Conservation (phyloP, 106 monocot genomes). For the Apostasia ramifera region DNA sequence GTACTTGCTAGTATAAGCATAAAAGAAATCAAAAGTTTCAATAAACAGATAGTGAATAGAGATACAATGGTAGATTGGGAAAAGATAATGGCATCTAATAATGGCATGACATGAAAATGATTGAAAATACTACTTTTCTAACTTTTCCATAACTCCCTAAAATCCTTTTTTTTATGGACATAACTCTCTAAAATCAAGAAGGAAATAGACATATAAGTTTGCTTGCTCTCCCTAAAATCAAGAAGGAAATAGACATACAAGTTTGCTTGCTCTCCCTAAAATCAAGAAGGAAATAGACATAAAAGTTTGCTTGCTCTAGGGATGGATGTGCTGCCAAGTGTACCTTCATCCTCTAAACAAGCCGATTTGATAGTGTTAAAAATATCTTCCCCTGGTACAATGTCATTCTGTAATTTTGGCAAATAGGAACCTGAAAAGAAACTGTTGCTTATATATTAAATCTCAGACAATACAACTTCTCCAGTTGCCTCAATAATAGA, state of each 20-base stretch:
- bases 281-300: neutral
- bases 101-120: neutral
- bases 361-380: constrained; percentile 33
- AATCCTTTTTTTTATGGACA: too few species aligned
- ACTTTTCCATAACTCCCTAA: too few species aligned
- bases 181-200: too few species aligned
- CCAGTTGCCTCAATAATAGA: neutral
- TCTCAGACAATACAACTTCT: constrained; percentile 8
- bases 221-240: neutral
- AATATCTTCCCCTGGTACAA: constrained; percentile 12
- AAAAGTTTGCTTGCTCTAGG: neutral
- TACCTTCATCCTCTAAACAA: constrained; percentile 34
- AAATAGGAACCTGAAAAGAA: constrained; percentile 27
- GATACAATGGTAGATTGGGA: too few species aligned
- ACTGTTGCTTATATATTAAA: constrained; percentile 24
- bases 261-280: neutral
- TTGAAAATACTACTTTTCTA: too few species aligned
- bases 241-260: too few species aligned
- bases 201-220: too few species aligned
- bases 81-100: neutral
- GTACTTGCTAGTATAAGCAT: too few species aligned
- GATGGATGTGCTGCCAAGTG: neutral
- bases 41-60: too few species aligned
- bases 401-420: constrained; percentile 6
- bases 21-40: too few species aligned